phyloP scores from a whole-genome alignment of 306 rosid genomes.

The cucumber (Cucumis sativus) region Cucumber_9930_V3 NC_026660.2:93001-93500 shows the following conservation, averaged over 20 bases:
- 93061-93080: slow-evolving; percentile 78
- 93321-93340: slow-evolving; percentile 37
- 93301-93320: slow-evolving; percentile 14
- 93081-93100: slow-evolving; percentile 50
- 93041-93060: slow-evolving; percentile 76
- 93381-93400: slow-evolving; percentile 57
- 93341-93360: slow-evolving; percentile 77
- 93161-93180: background rate
- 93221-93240: background rate
- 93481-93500: slow-evolving; percentile 31
- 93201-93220: background rate
- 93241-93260: background rate
- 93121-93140: slow-evolving; percentile 58
- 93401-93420: slow-evolving; percentile 32
- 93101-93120: slow-evolving; percentile 61
- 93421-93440: slow-evolving; percentile 55
- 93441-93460: slow-evolving; percentile 32
- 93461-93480: slow-evolving; percentile 76
- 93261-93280: background rate
- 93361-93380: slow-evolving; percentile 95
- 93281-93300: background rate
- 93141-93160: slow-evolving; percentile 50
- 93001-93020: background rate
- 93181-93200: slow-evolving; percentile 1
- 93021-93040: slow-evolving; percentile 62